Evolutionary conservation across 83 land plant species (phyloP).

Genomic region (Isoetes engelmannii): DNA sequence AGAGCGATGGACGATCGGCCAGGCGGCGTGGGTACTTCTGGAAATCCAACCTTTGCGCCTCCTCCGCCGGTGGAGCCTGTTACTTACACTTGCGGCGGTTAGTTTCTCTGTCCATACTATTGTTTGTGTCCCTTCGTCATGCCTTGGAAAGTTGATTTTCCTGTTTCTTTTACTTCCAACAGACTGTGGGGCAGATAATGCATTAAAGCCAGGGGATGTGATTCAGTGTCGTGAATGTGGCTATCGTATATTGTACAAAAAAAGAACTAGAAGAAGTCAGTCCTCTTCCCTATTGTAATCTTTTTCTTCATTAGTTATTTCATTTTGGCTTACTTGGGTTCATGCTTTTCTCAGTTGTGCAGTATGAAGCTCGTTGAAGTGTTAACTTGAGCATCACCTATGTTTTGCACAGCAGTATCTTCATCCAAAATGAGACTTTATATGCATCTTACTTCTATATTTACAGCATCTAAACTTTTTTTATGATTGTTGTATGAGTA

Average conservation of each 20-base stretch:
- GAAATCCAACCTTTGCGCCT: no score
- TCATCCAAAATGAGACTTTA: no score
- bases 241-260: slow-evolving; percentile 90
- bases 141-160: not conserved
- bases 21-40: no score
- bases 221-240: slow-evolving; percentile 97
- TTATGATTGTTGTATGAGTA: no score
- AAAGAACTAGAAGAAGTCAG: slow-evolving; percentile 88
- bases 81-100: slow-evolving; percentile 4
- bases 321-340: not conserved
- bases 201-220: slow-evolving; percentile 86
- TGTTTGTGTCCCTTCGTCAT: not conserved
- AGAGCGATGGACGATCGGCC: no score
- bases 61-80: slow-evolving; percentile 11
- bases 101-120: not conserved
- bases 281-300: not conserved
- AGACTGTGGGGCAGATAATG: slow-evolving; percentile 92
- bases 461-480: no score
- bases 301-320: no score
- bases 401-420: no score
- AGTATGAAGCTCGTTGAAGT: slow-evolving; percentile 11
- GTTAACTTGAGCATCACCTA: no score
- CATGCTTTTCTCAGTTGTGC: slow-evolving; percentile 3
- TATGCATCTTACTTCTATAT: no score
- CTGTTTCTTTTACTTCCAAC: not conserved